Conservation (phyloP, 441 rosid species). For the Erysimum pusillum region DNA sequence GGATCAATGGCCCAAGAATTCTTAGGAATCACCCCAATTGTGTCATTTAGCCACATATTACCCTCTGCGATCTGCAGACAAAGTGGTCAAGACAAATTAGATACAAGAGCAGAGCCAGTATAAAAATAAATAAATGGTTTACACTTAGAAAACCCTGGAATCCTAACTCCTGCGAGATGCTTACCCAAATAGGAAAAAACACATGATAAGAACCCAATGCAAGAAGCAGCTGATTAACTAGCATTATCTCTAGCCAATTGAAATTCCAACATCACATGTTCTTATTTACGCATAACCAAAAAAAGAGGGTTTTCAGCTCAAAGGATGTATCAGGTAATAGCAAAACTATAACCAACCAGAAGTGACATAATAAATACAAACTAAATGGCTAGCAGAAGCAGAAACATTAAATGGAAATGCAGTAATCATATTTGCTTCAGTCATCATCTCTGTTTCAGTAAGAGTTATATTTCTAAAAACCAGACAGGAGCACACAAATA, state of each 20-base stretch:
- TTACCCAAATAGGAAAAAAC: conserved; percentile 15
- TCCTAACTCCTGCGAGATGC: conserved; percentile 1
- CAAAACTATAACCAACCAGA: conserved; percentile 21
- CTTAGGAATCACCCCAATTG: conserved; percentile 88
- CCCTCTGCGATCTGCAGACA: conserved; percentile 86
- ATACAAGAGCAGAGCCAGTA: conserved; percentile 12
- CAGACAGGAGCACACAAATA: conserved; percentile 18
- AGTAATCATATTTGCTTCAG: background rate
- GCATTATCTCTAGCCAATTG: conserved; percentile 13
- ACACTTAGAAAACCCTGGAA: conserved; percentile 7
- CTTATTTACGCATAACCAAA: conserved; percentile 6
- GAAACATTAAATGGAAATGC: conserved; percentile 14
- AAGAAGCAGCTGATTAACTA: conserved; percentile 21
- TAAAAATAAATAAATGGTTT: background rate
- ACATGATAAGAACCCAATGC: conserved; percentile 8
- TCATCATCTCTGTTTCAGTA: conserved; percentile 20
- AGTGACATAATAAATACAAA: conserved; percentile 28
- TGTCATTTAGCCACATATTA: conserved; percentile 93
- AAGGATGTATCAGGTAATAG: conserved; percentile 5
- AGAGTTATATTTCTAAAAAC: conserved; percentile 10
- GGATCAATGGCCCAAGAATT: conserved; percentile 99
- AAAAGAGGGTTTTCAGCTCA: conserved; percentile 14
- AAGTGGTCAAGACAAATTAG: conserved; percentile 8
- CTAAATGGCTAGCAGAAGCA: conserved; percentile 20
- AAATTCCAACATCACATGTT: conserved; percentile 14